A percentile compares a stretch with the other conserved stretches of the same genome.
These are phyloP conservation scores for Cystofilobasidium macerans DNA, from an alignment of 768 basidiomycete genomes.

Conservation along the genomic window DNA sequence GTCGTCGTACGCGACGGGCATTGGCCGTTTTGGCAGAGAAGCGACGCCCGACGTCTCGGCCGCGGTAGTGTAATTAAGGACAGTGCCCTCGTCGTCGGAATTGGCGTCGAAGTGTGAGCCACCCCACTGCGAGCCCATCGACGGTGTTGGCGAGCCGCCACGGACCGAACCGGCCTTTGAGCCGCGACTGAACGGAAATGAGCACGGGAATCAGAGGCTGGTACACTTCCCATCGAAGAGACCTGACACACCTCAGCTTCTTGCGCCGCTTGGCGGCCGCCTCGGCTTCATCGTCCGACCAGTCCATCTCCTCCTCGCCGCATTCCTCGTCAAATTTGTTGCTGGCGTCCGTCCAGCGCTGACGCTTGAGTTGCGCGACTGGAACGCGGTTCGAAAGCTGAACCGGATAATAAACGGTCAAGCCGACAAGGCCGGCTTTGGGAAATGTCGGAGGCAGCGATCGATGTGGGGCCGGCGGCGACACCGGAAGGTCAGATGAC, in stretches of 20 bases:
- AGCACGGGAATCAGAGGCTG: not conserved
- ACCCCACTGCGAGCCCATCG: constrained; percentile 2
- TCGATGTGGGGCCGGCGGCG: constrained; percentile 3
- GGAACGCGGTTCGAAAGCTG: constrained; percentile 11
- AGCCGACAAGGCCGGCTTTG: constrained; percentile 4
- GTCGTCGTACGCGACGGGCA: constrained; percentile 22
- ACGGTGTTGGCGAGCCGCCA: constrained; percentile 19
- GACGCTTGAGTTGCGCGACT: constrained; percentile 10
- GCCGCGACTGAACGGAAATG: constrained; percentile 2
- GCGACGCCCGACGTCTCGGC: constrained; percentile 6
- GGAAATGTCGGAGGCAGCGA: not conserved
- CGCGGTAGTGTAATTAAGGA: constrained; percentile 16
- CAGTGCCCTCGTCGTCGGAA: constrained; percentile 20
- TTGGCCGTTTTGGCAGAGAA: constrained; percentile 5
- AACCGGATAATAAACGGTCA: constrained; percentile 16
- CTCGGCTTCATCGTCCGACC: constrained; percentile 23
- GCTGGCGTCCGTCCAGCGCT: constrained; percentile 25
- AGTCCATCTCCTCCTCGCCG: constrained; percentile 24
- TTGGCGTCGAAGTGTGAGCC: constrained; percentile 17
- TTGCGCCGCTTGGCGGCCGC: constrained; percentile 18
- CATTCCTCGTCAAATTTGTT: constrained; percentile 26
- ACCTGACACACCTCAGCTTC: constrained; percentile 15
- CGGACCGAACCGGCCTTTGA: not conserved
- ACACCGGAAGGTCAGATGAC: not conserved
- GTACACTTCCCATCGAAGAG: not conserved